Base-by-base conservation (phyloP, 2,329 filamentous ascomycete genomes). In the Aspergillus candidus region DNA sequence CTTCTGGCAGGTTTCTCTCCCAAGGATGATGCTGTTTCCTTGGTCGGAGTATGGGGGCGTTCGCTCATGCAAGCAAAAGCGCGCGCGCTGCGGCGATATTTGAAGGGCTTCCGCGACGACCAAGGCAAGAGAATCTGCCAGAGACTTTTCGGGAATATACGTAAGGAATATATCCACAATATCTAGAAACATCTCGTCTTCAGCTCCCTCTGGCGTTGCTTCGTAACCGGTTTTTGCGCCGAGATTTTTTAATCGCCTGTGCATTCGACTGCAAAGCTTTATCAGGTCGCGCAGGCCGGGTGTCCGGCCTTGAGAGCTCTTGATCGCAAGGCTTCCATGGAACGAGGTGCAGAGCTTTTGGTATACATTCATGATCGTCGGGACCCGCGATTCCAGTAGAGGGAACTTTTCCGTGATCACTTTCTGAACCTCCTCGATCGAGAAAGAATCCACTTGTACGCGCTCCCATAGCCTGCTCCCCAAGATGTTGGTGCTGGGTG, bases 81-180 rank as follows among this genome's bases (percentile, higher is more conserved):
- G 80, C 38, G 86, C 82, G 48, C 88, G 77, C 61, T 94, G 86
- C 42, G 85, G 83, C 30, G 93, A 84, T 46, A 97, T 81, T 44
- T 90, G 87, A 69, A 98, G 84, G 56, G 89, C 84, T 66, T 94
- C 82, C 1, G 90, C 90, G 48, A 97, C 88, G 35, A 78, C 78
- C 38, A 76, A 72, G 35, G 85, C 79, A 34, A 68, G 55, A 14
- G 55, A 53, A 12, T 58, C 57, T 40, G 82, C 80, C 27, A 82
- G 70, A 11, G 78, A 73, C 27, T 76, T 75, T 44, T 84, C 84
- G 8, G 85, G 83, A 36, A 93, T 73, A 60, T 85, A 88, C 42
- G 86, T 87, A 34, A 88, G 83, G 64, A 98, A 97, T 60, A 90
- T 94, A 65, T 98, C 93, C 41, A 93, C 77, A 1, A 89, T 87